Conservation (phyloP, 495 filamentous ascomycete genomes). For the Hypoxylon intermedium region DNA sequence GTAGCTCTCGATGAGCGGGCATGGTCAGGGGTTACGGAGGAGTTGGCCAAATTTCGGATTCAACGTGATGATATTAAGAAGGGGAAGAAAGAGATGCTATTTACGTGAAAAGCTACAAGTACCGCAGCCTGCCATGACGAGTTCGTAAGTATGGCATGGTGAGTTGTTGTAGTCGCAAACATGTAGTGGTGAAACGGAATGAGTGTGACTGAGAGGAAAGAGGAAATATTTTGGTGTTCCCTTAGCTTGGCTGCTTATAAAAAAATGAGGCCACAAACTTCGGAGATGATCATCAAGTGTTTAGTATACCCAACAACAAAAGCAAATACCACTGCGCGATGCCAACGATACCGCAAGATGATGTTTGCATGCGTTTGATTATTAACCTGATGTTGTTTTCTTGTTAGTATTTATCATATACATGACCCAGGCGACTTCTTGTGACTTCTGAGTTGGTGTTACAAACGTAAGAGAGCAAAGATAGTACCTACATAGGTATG, state of each 20-base stretch:
- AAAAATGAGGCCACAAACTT: constrained; percentile 6
- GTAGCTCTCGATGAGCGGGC: constrained; percentile 58
- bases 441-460: too few relatives aligned
- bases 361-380: too few relatives aligned
- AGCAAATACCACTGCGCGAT: too few relatives aligned
- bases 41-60: background rate
- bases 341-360: too few relatives aligned
- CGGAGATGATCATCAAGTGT: too few relatives aligned
- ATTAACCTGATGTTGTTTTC: too few relatives aligned
- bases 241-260: constrained; percentile 22
- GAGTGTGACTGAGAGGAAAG: constrained; percentile 8
- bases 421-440: too few relatives aligned
- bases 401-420: too few relatives aligned
- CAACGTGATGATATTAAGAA: background rate
- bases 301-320: too few relatives aligned
- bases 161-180: constrained; percentile 4
- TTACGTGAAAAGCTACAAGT: constrained; percentile 9
- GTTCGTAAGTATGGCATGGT: constrained; percentile 1
- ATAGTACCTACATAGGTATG: too few relatives aligned
- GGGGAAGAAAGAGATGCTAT: background rate
- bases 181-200: constrained; percentile 1
- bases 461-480: too few relatives aligned
- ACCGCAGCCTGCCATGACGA: constrained; percentile 5
- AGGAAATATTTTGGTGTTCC: constrained; percentile 19
- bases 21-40: constrained; percentile 19